Base-by-base conservation (phyloP, 1,284 basidiomycete species). In the Paramarasmius palmivorus region DNA sequence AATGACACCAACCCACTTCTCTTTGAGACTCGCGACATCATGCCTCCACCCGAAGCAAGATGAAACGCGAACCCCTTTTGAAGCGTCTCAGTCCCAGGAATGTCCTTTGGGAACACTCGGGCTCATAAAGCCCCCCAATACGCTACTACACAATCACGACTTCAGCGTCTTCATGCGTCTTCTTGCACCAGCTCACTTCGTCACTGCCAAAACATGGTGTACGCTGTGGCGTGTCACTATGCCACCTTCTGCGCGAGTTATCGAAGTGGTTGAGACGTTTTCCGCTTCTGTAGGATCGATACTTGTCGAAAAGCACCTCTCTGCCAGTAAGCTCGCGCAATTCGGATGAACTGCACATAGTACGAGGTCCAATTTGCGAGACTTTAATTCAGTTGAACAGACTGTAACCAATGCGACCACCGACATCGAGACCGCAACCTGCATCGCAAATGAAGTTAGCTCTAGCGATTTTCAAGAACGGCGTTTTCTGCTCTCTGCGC, bases 1-100 rank as follows among this genome's bases (percentile, higher is more conserved):
- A 60, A 87, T 78, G 15, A 88, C 78, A 3, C 77, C 83, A 2
- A 86, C 76, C 25, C 73, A 69, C 64, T 84, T 84, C 10, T 75
- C 78, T 49, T 68, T 68, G 51, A 84, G 65, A 45, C 75, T n/a
- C n/a, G n/a, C 65, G 23, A 86, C 73, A 57, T 79, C 77, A 52
- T 83, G 79, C 44, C 75, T 69, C 83, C 84, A 88, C 39, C 68
- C n/a, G n/a, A 64, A 25, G 79, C 77, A 38, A 81, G 82, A 65
- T 86, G 84, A 65, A 79, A 83, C 22, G 74, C 58, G 6, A 65
- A 59, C 2, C 84, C 85, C n/a, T n/a, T 38, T 72, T 68, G 62
- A 86, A 86, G 3, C 61, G n/a, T 65, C 44, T 78, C 76, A 14
- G 70, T 61, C 0, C 77, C 79, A 0, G 61, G 59, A 10, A 84